Conservation (phyloP, 768 basidiomycete genomes). For the Mycena indigotica region DNA sequence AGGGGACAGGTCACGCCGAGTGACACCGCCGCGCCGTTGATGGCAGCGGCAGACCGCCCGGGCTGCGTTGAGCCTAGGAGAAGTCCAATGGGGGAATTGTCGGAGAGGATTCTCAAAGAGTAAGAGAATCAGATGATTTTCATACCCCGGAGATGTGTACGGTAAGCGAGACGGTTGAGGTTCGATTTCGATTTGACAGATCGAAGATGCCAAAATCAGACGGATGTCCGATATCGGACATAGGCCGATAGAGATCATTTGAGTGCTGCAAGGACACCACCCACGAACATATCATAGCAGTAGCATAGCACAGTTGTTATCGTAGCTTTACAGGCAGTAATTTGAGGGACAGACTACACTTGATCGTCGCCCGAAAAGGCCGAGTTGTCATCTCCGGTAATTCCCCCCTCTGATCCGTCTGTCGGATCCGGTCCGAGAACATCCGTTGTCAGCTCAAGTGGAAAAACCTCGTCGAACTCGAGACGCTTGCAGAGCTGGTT, state of each 20-base stretch:
- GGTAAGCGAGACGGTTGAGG: not conserved
- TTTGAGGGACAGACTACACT: not conserved
- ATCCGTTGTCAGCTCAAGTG: not conserved
- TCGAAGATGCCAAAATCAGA: not conserved
- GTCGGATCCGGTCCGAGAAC: not conserved
- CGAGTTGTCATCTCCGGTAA: not conserved
- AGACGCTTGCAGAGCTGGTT: constrained; percentile 5
- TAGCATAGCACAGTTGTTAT: not conserved
- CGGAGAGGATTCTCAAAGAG: no score
- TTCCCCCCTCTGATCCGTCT: constrained; percentile 5
- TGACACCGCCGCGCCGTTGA: no score
- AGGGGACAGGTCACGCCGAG: no score
- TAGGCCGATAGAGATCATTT: not conserved
- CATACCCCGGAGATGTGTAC: not conserved
- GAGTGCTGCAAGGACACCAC: not conserved
- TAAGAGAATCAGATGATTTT: no score
- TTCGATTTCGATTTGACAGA: not conserved
- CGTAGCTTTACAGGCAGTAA: not conserved
- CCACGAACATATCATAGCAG: not conserved
- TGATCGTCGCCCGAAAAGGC: not conserved
- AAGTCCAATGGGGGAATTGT: no score
- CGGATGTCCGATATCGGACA: not conserved
- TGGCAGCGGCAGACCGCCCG: no score
- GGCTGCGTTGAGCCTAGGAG: no score
- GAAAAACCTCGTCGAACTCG: not conserved